Conservation (phyloP, 495 filamentous ascomycete species). For the Lepidopterella palustris region DNA sequence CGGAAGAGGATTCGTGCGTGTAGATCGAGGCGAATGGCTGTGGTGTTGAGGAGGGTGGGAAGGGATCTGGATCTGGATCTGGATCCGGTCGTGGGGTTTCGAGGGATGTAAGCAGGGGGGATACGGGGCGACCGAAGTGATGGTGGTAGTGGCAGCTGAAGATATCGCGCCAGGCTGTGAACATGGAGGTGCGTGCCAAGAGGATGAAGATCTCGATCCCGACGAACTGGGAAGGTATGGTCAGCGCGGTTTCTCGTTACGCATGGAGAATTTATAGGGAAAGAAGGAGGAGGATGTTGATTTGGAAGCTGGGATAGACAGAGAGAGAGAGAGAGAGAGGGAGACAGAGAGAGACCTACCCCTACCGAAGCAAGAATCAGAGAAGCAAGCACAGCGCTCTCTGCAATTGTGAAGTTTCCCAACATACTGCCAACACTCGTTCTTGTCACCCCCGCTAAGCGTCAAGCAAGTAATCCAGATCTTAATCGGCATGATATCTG, state of each 20-base stretch:
- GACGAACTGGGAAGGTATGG: slow-evolving; percentile 28
- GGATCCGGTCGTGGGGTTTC: too few species aligned
- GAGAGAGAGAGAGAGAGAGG: neutral
- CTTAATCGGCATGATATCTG: slow-evolving; percentile 21
- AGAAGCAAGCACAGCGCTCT: slow-evolving; percentile 21
- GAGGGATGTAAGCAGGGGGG: slow-evolving; percentile 21
- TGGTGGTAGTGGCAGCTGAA: slow-evolving; percentile 14
- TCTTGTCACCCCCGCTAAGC: slow-evolving; percentile 29
- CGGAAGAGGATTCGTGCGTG: neutral
- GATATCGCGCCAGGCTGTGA: slow-evolving; percentile 33
- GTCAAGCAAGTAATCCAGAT: slow-evolving; percentile 34
- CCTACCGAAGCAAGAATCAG: slow-evolving; percentile 33
- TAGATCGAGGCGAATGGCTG: neutral
- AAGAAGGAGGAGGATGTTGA: neutral
- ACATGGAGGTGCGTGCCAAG: slow-evolving; percentile 34
- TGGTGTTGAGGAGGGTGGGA: neutral
- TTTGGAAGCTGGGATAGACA: neutral
- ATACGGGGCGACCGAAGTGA: neutral
- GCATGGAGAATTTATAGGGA: too few species aligned
- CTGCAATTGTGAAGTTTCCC: slow-evolving; percentile 20
- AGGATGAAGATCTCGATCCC: slow-evolving; percentile 36
- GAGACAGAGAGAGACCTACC: slow-evolving; percentile 19
- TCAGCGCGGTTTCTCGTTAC: too few species aligned
- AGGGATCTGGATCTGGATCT: too few species aligned
- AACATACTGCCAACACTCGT: slow-evolving; percentile 28